These are phyloP conservation scores for Gossypium australe DNA, from an alignment of 345 rosid species.

Conservation along the genomic window DNA sequence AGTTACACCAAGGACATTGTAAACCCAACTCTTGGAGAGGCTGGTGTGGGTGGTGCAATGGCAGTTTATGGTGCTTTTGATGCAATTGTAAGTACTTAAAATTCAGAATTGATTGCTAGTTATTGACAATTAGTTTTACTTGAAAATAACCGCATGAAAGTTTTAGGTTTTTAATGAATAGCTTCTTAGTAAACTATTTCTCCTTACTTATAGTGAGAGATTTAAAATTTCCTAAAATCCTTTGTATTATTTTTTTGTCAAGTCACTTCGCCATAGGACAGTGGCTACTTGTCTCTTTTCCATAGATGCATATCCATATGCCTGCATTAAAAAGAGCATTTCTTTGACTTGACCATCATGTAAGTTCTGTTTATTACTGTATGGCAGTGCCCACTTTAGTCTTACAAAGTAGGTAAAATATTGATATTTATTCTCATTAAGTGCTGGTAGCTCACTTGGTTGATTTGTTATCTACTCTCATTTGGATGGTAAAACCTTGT, in stretches of 20 bases:
- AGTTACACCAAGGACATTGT: slow-evolving; percentile 84
- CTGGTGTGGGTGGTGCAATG: slow-evolving; percentile 92
- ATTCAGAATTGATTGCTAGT: not conserved
- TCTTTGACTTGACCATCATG: not conserved
- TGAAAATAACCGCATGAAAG: not conserved
- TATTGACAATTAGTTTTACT: not conserved
- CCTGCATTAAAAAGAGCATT: not conserved
- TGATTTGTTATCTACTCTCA: not conserved
- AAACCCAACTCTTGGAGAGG: slow-evolving; percentile 70
- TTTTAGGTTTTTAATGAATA: not conserved
- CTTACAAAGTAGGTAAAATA: not conserved
- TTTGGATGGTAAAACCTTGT: slow-evolving; percentile 18
- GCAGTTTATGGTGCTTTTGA: slow-evolving; percentile 89
- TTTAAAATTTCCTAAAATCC: not conserved
- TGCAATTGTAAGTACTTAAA: slow-evolving; percentile 65
- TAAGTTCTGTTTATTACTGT: not conserved
- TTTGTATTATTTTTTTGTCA: not conserved
- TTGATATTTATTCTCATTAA: not conserved
- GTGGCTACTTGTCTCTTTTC: not conserved
- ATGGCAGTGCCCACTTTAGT: not conserved
- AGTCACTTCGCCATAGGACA: not conserved
- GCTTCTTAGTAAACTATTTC: not conserved
- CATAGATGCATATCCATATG: not conserved
- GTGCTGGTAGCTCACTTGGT: slow-evolving; percentile 2
- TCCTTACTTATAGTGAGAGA: not conserved